Percentiles rank a stretch among this genome's conserved stretches.
phyloP scores from a whole-genome alignment of 352 stramenopile genomes.

The Pythium chondricola region DNA sequence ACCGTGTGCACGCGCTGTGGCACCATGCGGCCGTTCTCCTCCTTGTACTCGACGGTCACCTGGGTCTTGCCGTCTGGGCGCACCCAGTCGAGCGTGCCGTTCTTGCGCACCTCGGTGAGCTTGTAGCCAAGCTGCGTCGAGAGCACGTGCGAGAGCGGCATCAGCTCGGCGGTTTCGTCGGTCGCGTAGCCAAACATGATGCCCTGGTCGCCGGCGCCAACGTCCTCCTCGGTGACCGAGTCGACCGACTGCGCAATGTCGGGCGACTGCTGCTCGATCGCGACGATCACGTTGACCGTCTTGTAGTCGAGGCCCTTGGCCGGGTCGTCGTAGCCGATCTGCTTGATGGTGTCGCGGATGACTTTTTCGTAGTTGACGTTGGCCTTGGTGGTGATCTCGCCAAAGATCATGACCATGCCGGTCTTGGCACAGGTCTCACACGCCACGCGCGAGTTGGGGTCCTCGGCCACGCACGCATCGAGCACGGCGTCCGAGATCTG shows the following conservation, averaged over 20 bases:
- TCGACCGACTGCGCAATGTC: constrained; percentile 99
- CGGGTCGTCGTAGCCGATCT: constrained; percentile 99
- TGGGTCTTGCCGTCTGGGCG: constrained; percentile 99
- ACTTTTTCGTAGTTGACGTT: constrained; percentile 99
- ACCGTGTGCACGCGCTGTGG: constrained; percentile 98
- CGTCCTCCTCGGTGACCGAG: constrained; percentile 94
- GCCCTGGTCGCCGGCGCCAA: constrained; percentile 97
- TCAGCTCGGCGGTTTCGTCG: constrained; percentile 96
- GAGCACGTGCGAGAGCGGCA: constrained; percentile 98
- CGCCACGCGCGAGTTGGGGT: constrained; percentile 97
- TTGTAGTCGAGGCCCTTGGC: constrained; percentile 99
- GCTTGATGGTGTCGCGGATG: constrained; percentile 98
- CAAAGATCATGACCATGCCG: constrained; percentile 99
- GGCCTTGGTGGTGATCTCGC: constrained; percentile 98
- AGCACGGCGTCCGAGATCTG: constrained; percentile 98
- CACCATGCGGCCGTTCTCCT: constrained; percentile 92
- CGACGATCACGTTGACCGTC: constrained; percentile 99
- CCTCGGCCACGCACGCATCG: constrained; percentile 96
- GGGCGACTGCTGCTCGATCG: constrained; percentile 98
- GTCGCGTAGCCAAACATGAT: constrained; percentile 94
- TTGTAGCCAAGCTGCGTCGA: constrained; percentile 94
- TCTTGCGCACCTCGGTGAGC: constrained; percentile 99
- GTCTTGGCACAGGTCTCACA: constrained; percentile 99
- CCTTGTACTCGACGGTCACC: constrained; percentile 98
- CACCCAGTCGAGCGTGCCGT: constrained; percentile 97